Evolutionary conservation across 1,284 basidiomycete genomes (phyloP), one percentile per base, ranked within the genome.

Genomic region (Melampsora americana): DNA sequence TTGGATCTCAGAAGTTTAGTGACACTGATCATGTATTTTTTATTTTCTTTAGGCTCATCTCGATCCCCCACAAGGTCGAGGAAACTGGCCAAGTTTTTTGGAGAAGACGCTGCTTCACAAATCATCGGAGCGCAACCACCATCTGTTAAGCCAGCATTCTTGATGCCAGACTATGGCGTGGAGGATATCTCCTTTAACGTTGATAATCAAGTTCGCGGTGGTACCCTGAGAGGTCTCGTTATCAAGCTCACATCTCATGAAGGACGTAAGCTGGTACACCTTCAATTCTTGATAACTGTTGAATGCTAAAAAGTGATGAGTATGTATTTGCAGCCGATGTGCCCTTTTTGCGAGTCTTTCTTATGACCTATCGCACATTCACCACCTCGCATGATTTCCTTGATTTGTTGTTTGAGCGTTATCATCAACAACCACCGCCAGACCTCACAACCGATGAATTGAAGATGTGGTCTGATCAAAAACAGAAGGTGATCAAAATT

Each of bases 351-450:
- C 90, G 92, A 82, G 91, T 94, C 1, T 99, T 99, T 87, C 84
- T 99, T 78, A 91, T 97, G 87, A 99, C 96, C 0, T 97, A 94
- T 86, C 93, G 95, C 79, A 95, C 93, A 0, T 99, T 99, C 83
- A 93, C 92, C 18, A 90, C 90, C 0, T 85, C 93, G 23, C 87
- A 92, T 74, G 90, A 93, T 77, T 84, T 99, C 28, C 90, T 98
- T 77, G 89, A 93, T 69, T 85, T 92, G n/a, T 87, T 99, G 32
- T 87, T 92, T 12, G 86, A 88, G 75, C 89, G 96, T 6, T 99
- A 94, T 84, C 87, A 87, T 80, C 90, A 96, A 59, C 84, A 88
- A 62, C 86, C 91, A 16, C 96, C 95, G 0, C 85, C 87, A 0
- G 89, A 87, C 12, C 83, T 99, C 23, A 86, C 84, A 5, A 83